A percentile compares a stretch with the other conserved stretches of the same genome.
Evolutionary conservation across 2,329 filamentous ascomycete species (phyloP).

Genomic region (Truncatella angustata): DNA sequence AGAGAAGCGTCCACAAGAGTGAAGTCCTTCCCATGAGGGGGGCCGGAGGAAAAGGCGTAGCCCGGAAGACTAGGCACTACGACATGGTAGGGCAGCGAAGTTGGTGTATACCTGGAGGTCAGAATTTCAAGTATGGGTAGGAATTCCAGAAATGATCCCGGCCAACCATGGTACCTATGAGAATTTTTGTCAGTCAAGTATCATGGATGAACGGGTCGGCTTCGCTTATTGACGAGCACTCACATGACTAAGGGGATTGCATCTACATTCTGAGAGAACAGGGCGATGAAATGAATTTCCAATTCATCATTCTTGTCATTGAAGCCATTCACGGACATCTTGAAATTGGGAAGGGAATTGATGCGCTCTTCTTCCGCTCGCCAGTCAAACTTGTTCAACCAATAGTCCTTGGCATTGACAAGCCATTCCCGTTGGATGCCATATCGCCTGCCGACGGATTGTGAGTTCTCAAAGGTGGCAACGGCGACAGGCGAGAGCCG

Average conservation of each 20-base stretch:
- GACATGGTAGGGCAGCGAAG: constrained; percentile 54
- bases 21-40: constrained; percentile 45
- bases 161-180: constrained; percentile 62
- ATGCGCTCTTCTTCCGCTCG: constrained; percentile 33
- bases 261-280: constrained; percentile 49
- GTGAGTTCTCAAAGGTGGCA: constrained; percentile 4
- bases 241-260: constrained; percentile 50
- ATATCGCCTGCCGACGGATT: constrained; percentile 7
- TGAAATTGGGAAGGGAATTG: constrained; percentile 50
- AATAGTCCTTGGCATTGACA: constrained; percentile 2
- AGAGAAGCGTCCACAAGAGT: constrained; percentile 35
- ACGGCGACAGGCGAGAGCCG: constrained; percentile 9
- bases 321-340: constrained; percentile 25
- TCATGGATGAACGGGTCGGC: no score
- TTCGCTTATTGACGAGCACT: no score
- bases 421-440: constrained; percentile 11
- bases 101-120: constrained; percentile 43
- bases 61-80: constrained; percentile 55
- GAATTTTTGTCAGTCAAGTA: no score
- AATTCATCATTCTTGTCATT: constrained; percentile 32
- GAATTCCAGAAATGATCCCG: constrained; percentile 53
- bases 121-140: constrained; percentile 47
- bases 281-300: constrained; percentile 50
- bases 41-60: constrained; percentile 48
- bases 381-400: constrained; percentile 35